Evolutionary conservation across 1,284 basidiomycete species (phyloP).

Genomic region (Leccinum huronense): DNA sequence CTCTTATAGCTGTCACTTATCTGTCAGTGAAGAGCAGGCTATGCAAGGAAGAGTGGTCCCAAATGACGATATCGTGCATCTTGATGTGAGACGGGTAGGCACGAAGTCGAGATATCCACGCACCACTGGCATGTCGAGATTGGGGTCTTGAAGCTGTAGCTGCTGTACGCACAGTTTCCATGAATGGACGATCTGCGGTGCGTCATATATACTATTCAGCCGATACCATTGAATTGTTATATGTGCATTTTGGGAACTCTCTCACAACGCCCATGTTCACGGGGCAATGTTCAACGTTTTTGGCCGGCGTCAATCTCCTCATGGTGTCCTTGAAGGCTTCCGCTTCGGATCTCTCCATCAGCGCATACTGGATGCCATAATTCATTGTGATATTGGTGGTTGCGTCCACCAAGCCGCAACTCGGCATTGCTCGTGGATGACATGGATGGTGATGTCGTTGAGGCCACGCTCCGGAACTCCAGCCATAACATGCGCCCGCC

Average conservation of each 20-base stretch:
- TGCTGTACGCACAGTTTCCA: neutral
- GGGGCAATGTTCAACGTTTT: neutral
- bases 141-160: neutral
- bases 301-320: neutral
- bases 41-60: neutral
- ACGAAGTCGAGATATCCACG: neutral
- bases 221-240: neutral
- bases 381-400: neutral
- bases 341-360: neutral
- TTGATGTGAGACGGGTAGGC: neutral
- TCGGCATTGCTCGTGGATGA: neutral
- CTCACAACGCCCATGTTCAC: neutral
- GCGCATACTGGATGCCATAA: neutral
- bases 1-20: neutral
- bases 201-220: neutral
- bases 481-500: neutral
- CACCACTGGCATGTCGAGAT: neutral
- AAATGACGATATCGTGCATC: neutral
- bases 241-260: neutral
- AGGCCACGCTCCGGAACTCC: neutral
- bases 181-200: neutral
- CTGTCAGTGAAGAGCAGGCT: neutral
- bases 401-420: neutral
- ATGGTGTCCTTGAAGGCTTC: neutral
- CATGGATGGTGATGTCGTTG: neutral